These are phyloP conservation scores for Lactifluus volemus DNA, from an alignment of 768 basidiomycete species.

Conservation along the genomic window DNA sequence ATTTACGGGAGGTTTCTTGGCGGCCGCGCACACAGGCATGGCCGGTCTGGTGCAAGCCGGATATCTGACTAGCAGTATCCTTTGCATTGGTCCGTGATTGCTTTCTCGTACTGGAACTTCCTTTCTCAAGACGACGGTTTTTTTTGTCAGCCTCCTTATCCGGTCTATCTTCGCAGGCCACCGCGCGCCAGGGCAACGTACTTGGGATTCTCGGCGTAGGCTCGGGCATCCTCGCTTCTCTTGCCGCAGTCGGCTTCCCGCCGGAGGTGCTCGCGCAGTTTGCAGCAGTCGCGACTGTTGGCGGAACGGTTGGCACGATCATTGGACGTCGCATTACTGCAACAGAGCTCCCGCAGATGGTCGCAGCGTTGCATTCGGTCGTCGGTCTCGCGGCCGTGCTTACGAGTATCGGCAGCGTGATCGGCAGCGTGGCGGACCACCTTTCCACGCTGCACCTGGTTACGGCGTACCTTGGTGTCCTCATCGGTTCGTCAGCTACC, in stretches of 20 bases:
- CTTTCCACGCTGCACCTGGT: constrained; percentile 66
- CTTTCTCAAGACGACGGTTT: not conserved
- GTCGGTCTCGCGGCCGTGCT: constrained; percentile 86
- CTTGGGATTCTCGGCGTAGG: constrained; percentile 83
- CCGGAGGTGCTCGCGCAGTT: constrained; percentile 70
- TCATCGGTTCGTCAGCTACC: constrained; percentile 48
- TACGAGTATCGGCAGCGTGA: constrained; percentile 75
- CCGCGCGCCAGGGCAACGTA: constrained; percentile 80
- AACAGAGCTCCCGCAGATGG: constrained; percentile 82
- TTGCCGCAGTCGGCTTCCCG: constrained; percentile 78
- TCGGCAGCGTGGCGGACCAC: constrained; percentile 55
- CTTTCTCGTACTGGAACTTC: not conserved
- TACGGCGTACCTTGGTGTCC: constrained; percentile 78
- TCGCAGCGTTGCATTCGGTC: constrained; percentile 75
- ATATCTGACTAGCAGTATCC: constrained; percentile 75
- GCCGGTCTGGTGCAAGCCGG: constrained; percentile 83
- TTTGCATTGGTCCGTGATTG: constrained; percentile 59
- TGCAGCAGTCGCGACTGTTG: constrained; percentile 66
- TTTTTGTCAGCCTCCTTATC: constrained; percentile 56
- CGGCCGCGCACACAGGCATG: constrained; percentile 78
- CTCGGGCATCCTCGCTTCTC: constrained; percentile 71
- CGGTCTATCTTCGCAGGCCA: constrained; percentile 68
- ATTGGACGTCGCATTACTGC: constrained; percentile 80
- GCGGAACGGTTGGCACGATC: constrained; percentile 57
- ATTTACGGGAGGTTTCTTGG: constrained; percentile 76